These are phyloP conservation scores for Blastobotrys indianensis DNA, from an alignment of 1,139 yeast genomes.

Conservation along the genomic window DNA sequence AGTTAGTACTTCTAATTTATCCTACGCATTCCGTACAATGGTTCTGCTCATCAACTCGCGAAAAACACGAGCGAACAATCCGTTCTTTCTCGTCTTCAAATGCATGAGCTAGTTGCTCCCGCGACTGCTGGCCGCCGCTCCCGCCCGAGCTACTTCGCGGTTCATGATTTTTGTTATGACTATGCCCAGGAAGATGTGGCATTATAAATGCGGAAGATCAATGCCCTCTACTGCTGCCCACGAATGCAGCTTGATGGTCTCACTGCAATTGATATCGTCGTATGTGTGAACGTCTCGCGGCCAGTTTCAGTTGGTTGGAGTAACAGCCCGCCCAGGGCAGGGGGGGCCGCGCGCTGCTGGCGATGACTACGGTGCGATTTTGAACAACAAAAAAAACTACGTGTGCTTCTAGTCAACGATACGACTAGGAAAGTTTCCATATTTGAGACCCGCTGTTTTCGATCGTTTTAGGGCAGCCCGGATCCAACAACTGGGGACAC, in stretches of 20 bases:
- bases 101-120: constrained; percentile 11
- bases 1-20: neutral
- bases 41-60: constrained; percentile 18
- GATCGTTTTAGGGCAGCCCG: neutral
- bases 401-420: neutral
- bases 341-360: too few species aligned
- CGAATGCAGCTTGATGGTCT: too few species aligned
- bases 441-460: neutral
- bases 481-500: too few species aligned
- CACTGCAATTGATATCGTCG: too few species aligned
- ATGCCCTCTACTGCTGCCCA: too few species aligned
- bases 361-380: neutral
- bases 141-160: constrained; percentile 6
- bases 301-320: too few species aligned
- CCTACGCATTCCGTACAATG: constrained; percentile 13
- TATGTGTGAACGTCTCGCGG: too few species aligned
- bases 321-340: too few species aligned
- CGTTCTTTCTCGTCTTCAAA: constrained; percentile 18
- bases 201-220: too few species aligned
- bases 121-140: neutral
- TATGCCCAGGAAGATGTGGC: too few species aligned
- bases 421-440: neutral
- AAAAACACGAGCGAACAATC: constrained; percentile 20
- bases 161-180: neutral
- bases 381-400: neutral